A percentile compares a stretch with the other conserved stretches of the same genome.
phyloP scores from a whole-genome alignment of 352 stramenopile species.

The Phytophthora chlamydospora region DNA sequence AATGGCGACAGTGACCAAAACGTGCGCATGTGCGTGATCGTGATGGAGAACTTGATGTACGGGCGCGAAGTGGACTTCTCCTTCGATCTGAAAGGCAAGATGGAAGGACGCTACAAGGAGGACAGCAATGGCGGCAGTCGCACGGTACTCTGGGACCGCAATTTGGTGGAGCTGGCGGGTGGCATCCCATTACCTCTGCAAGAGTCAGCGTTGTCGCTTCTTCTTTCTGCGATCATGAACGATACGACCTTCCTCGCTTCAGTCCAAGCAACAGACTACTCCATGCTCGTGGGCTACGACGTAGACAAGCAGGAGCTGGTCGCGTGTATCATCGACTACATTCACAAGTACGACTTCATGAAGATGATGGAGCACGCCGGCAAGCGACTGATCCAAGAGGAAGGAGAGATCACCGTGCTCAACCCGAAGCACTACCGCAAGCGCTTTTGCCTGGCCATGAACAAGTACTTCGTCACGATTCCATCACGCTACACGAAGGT shows the following conservation, averaged over 20 bases:
- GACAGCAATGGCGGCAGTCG: conserved; percentile 36
- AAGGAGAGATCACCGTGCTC: conserved; percentile 88
- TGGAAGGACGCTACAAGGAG: conserved; percentile 82
- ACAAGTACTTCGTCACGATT: conserved; percentile 90
- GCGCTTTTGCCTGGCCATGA: conserved; percentile 87
- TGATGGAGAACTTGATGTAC: conserved; percentile 91
- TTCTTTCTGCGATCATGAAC: conserved; percentile 86
- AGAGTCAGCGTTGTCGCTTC: conserved; percentile 79
- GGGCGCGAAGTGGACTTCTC: conserved; percentile 85
- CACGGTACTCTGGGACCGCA: conserved; percentile 84
- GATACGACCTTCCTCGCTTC: conserved; percentile 87
- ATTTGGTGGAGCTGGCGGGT: conserved; percentile 86
- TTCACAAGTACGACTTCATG: conserved; percentile 92
- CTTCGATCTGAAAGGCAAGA: conserved; percentile 90
- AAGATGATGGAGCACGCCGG: conserved; percentile 91
- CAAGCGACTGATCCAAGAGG: conserved; percentile 89
- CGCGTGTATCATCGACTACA: conserved; percentile 90
- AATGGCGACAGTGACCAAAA: conserved; percentile 63
- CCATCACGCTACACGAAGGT: conserved; percentile 88
- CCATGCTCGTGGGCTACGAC: conserved; percentile 89
- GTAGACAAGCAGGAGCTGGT: conserved; percentile 88
- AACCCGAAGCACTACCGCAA: conserved; percentile 89
- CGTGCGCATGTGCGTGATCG: conserved; percentile 84
- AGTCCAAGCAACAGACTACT: conserved; percentile 89
- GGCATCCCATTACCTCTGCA: conserved; percentile 85